Conservation (phyloP, 2,329 filamentous ascomycete genomes). For the Penicillium aurantiogriseum region DNA sequence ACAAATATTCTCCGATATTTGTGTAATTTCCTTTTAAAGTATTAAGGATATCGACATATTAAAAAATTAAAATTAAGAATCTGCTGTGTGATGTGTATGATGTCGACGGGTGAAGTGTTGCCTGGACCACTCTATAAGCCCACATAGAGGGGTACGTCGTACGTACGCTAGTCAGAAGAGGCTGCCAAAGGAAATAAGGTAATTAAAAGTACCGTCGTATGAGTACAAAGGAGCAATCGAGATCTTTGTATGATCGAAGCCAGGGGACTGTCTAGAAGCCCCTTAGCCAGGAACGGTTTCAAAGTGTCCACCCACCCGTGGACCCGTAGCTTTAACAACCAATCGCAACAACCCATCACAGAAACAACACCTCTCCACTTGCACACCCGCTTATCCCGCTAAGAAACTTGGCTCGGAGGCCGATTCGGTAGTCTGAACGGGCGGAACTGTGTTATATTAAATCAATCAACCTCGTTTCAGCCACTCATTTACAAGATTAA, state of each 20-base stretch:
- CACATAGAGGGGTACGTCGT: background rate
- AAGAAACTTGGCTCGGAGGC: slow-evolving; percentile 25
- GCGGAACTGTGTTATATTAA: slow-evolving; percentile 20
- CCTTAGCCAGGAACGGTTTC: slow-evolving; percentile 14
- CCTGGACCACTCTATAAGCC: background rate
- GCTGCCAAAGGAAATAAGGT: background rate
- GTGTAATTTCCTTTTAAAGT: background rate
- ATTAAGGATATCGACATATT: background rate
- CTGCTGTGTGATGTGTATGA: background rate
- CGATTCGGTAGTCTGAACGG: slow-evolving; percentile 7
- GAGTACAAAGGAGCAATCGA: background rate
- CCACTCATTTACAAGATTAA: background rate
- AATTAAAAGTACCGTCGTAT: background rate
- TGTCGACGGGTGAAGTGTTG: background rate
- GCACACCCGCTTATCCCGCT: slow-evolving; percentile 9
- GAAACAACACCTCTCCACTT: slow-evolving; percentile 4
- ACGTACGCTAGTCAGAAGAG: background rate
- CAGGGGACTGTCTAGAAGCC: background rate
- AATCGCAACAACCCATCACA: slow-evolving; percentile 5
- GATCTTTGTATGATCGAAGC: slow-evolving; percentile 5
- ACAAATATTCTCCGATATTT: slow-evolving; percentile 5
- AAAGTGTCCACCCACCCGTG: background rate
- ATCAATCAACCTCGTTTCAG: slow-evolving; percentile 14
- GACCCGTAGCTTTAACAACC: background rate
- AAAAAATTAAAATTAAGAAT: background rate